Percentiles rank a stretch among this genome's conserved stretches.
Evolutionary conservation across 2,329 filamentous ascomycete genomes (phyloP).

Genomic region (Fusarium sp.): DNA sequence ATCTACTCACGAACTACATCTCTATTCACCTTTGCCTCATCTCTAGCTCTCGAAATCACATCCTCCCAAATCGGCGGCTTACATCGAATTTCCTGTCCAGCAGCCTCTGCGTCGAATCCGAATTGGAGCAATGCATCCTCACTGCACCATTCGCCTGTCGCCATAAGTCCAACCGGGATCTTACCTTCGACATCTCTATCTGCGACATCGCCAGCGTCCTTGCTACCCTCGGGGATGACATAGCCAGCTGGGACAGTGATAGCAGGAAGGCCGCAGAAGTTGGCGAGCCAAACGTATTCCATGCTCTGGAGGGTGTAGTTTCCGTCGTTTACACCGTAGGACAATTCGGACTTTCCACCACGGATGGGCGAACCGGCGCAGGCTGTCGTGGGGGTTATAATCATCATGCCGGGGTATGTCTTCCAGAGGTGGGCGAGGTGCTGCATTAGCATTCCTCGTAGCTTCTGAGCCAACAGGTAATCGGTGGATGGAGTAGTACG

Average conservation of each 20-base stretch:
- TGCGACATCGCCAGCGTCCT: conserved; percentile 47
- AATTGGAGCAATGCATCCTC: conserved; percentile 62
- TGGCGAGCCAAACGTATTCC: conserved; percentile 63
- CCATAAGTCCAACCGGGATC: conserved; percentile 66
- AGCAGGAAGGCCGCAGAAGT: conserved; percentile 61
- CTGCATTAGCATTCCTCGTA: conserved; percentile 75
- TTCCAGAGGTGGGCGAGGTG: conserved; percentile 76
- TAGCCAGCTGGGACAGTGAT: conserved; percentile 61
- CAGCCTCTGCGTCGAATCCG: conserved; percentile 58
- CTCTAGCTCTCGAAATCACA: conserved; percentile 22
- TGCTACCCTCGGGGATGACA: conserved; percentile 51
- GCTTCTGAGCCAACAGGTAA: conserved; percentile 74
- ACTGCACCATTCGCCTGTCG: conserved; percentile 64
- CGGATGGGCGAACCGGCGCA: conserved; percentile 60
- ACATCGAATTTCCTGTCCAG: conserved; percentile 42
- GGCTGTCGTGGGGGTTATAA: conserved; percentile 74
- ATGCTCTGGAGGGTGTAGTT: conserved; percentile 59
- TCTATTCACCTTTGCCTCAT: conserved; percentile 1
- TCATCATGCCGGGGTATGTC: conserved; percentile 73
- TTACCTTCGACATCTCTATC: conserved; percentile 52
- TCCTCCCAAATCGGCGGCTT: conserved; percentile 39
- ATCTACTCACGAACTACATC: not conserved
- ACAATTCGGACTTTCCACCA: conserved; percentile 49
- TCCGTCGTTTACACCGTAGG: conserved; percentile 58
- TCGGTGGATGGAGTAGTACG: conserved; percentile 72